Conservation (phyloP, 164 flowering plant species). For the Malania oleifera region DNA sequence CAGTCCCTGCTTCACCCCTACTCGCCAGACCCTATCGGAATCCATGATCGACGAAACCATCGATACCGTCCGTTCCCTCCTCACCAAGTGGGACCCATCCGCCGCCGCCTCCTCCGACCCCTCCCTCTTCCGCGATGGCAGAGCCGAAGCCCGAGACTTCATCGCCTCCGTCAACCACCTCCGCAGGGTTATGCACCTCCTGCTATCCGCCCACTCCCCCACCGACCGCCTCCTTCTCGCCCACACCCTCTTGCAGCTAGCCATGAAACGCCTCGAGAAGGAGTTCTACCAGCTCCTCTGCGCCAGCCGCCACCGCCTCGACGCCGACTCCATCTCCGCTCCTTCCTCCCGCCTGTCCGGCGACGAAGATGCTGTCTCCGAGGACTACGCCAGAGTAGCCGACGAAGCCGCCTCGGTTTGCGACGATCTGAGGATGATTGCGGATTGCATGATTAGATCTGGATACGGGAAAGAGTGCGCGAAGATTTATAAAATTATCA, state of each 20-base stretch:
- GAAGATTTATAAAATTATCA: constrained; percentile 18
- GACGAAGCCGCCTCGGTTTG: constrained; percentile 17
- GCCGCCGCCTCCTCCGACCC: constrained; percentile 12
- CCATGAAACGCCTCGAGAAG: constrained; percentile 34
- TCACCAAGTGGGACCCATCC: constrained; percentile 25
- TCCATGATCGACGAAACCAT: constrained; percentile 24
- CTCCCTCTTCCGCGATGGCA: constrained; percentile 18
- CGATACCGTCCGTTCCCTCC: constrained; percentile 18
- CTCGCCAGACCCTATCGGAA: constrained; percentile 11
- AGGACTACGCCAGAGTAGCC: constrained; percentile 2
- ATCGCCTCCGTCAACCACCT: constrained; percentile 20
- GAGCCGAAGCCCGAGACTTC: constrained; percentile 21
- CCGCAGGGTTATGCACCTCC: constrained; percentile 22
- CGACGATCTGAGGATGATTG: constrained; percentile 34
- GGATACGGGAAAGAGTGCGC: constrained; percentile 40
- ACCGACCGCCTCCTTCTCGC: constrained; percentile 23
- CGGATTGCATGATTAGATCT: constrained; percentile 33
- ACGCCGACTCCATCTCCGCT: constrained; percentile 21
- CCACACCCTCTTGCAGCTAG: constrained; percentile 29
- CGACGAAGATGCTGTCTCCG: constrained; percentile 4
- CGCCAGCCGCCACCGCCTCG: constrained; percentile 14
- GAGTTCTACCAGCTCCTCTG: constrained; percentile 30
- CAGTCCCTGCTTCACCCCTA: not conserved
- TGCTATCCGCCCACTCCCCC: constrained; percentile 4
- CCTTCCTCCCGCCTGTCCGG: constrained; percentile 14